Evolutionary conservation across 1,284 basidiomycete genomes (phyloP), one percentile per base, ranked within the genome.

Genomic region (Apiotrichum mycotoxinovorans): DNA sequence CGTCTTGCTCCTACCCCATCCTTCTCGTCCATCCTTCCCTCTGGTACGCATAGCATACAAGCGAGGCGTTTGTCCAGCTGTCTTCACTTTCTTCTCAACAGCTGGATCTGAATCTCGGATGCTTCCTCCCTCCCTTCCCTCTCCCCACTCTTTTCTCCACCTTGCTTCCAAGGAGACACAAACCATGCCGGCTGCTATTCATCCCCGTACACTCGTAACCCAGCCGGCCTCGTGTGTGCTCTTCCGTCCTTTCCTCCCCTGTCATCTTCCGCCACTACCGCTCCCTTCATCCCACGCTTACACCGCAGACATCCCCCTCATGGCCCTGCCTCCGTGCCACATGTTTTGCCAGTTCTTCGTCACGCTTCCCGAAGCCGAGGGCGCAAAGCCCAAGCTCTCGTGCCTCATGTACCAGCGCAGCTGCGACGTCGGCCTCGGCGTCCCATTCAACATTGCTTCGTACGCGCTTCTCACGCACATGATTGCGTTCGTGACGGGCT

Each of bases 331-430:
- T 0, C 95, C 95, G 0, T 98, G 95, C 76, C 96, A 98, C 79
- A 89, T 98, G 85, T 87, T 98, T 75, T 96, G 92, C 79, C 95
- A 98, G 73, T 98, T 98, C 83, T 98, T 91, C 80, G 95, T 98
- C 37, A 88, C 91, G 66, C 84, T 94, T 33, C 64, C 91, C 0
- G 77, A 83, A 11, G 71, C 78, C 5, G 43, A 43, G 23, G 52
- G 35, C 22, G 49, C 54, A 22, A 86, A 85, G 62, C 88, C 87
- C 1, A 84, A 84, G 62, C 85, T 98, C 37, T 92, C 88, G 17
- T 98, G 94, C 74, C 83, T 98, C 52, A 96, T 98, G 92, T 98
- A 89, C 80, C 95, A 98, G 74, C 89, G 96, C 43, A 97, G 93
- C 8, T 95, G 94, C 44, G 95, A 98, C 72, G 83, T 98, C 9